Percentiles rank a stretch among this genome's conserved stretches.
These are phyloP conservation scores for Haberlea rhodopensis DNA, from an alignment of 257 asterid species.

Conservation along the genomic window DNA sequence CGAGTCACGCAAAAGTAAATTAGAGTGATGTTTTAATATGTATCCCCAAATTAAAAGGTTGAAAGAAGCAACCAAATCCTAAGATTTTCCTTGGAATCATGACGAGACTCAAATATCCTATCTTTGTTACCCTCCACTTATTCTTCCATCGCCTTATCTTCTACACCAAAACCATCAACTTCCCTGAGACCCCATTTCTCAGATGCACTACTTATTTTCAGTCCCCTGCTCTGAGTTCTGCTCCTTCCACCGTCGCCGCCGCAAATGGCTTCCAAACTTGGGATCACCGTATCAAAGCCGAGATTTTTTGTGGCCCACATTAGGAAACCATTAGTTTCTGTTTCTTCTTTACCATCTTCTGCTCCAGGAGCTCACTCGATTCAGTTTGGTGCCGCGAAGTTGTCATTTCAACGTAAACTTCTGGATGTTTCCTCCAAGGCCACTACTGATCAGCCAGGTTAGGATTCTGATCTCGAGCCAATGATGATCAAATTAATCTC, in stretches of 20 bases:
- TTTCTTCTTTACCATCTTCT: slow-evolving; percentile 43
- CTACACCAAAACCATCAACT: no score
- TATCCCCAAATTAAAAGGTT: no score
- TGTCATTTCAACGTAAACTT: slow-evolving; percentile 39
- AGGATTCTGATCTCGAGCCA: background rate
- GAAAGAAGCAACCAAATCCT: background rate
- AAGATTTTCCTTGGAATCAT: background rate
- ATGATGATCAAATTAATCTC: background rate
- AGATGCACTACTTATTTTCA: slow-evolving; percentile 39
- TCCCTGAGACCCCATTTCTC: slow-evolving; percentile 29
- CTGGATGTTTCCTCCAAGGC: slow-evolving; percentile 59
- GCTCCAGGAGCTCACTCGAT: slow-evolving; percentile 34
- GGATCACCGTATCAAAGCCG: slow-evolving; percentile 46
- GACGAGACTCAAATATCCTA: background rate
- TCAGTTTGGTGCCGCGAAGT: slow-evolving; percentile 31
- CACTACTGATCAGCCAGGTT: slow-evolving; percentile 86
- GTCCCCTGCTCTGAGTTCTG: slow-evolving; percentile 22
- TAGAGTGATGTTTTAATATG: no score
- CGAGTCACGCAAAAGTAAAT: no score
- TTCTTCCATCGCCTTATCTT: background rate
- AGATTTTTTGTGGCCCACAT: slow-evolving; percentile 42
- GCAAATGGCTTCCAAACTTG: slow-evolving; percentile 69
- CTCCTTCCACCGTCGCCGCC: slow-evolving; percentile 26
- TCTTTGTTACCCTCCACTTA: background rate
- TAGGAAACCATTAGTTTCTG: slow-evolving; percentile 38